phyloP scores from a whole-genome alignment of 2,329 filamentous ascomycete genomes.

The Fusarium camptoceras region DNA sequence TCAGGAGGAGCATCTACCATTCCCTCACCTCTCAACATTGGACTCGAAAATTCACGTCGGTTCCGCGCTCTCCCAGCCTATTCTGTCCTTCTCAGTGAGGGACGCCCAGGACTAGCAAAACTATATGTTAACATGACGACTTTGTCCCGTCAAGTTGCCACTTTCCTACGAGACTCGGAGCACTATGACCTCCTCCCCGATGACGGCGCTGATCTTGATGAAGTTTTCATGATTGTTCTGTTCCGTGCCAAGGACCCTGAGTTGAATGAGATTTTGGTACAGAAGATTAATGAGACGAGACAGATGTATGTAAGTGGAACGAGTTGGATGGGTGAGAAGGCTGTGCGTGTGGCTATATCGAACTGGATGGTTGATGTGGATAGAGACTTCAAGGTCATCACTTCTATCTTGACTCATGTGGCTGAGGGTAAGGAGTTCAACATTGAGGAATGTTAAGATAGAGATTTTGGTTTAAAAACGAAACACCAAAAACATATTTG shows the following conservation, averaged over 20 bases:
- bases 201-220: constrained; percentile 57
- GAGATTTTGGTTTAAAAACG: not conserved
- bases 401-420: constrained; percentile 68
- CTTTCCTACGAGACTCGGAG: constrained; percentile 69
- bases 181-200: constrained; percentile 76
- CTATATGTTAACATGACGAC: constrained; percentile 80
- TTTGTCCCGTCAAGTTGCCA: constrained; percentile 75
- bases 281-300: constrained; percentile 77
- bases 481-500: not conserved
- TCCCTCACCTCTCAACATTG: constrained; percentile 86
- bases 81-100: constrained; percentile 80
- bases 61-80: constrained; percentile 94
- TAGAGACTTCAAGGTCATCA: constrained; percentile 74
- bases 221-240: constrained; percentile 74
- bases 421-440: constrained; percentile 51
- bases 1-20: constrained; percentile 60
- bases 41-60: constrained; percentile 89
- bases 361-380: constrained; percentile 83
- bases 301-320: constrained; percentile 88
- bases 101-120: constrained; percentile 72
- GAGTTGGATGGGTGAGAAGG: constrained; percentile 77
- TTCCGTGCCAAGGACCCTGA: constrained; percentile 75
- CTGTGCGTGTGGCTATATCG: constrained; percentile 85
- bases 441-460: constrained; percentile 28
- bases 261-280: constrained; percentile 75